phyloP scores from a whole-genome alignment of 202 grass and related monocot genomes.

The Hordeum pubiflorum region DNA sequence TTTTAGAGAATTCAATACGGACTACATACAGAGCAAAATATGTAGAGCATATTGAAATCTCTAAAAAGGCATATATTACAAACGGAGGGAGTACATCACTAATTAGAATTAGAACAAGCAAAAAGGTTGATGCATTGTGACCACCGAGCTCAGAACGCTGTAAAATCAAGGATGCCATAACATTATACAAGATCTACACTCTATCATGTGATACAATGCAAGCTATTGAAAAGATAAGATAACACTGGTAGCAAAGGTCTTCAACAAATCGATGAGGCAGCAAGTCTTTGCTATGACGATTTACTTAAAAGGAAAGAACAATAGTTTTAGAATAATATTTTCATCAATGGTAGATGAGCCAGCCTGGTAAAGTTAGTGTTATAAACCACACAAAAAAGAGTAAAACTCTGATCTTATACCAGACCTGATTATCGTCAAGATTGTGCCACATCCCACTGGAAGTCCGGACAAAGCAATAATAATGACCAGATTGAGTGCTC shows the following conservation, averaged over 20 bases:
- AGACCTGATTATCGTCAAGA: conserved; percentile 98
- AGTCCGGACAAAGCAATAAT: conserved; percentile 91
- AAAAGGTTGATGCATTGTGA: neutral
- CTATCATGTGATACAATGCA: neutral
- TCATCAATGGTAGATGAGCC: neutral
- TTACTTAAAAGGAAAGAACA: neutral
- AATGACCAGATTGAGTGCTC: conserved; percentile 92
- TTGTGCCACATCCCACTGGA: conserved; percentile 98
- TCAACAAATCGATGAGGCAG: neutral
- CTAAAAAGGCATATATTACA: too few species aligned
- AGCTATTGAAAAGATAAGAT: neutral
- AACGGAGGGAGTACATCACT: neutral
- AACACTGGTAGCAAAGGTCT: neutral
- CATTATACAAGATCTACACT: neutral
- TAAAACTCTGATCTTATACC: conserved; percentile 13
- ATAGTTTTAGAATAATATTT: conserved; percentile 7
- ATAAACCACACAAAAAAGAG: neutral
- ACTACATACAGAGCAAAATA: too few species aligned
- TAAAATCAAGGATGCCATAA: neutral
- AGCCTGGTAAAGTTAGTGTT: neutral
- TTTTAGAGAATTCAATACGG: too few species aligned
- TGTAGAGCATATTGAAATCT: too few species aligned
- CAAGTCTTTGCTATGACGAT: neutral
- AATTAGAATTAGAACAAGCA: neutral
- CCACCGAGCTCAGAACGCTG: neutral